Conservation (phyloP, 129 eudicot genomes). For the Kitagawia praeruptora region DNA sequence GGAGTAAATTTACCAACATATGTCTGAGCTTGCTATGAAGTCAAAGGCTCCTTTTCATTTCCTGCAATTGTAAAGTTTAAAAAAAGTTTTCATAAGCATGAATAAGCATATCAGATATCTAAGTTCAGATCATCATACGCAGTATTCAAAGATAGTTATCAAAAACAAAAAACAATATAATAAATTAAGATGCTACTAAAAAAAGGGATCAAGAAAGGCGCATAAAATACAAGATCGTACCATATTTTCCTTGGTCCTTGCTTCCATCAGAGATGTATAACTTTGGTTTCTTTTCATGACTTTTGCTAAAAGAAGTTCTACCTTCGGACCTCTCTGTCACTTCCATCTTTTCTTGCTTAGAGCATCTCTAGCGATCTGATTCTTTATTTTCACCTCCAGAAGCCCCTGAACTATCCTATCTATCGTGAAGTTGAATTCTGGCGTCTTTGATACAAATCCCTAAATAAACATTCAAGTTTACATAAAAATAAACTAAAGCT, state of each 20-base stretch:
- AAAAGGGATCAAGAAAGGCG: neutral
- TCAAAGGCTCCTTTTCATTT: conserved; percentile 31
- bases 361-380: conserved; percentile 28
- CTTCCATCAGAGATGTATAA: conserved; percentile 26
- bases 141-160: neutral
- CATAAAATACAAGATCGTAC: conserved; percentile 19
- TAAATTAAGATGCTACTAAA: neutral
- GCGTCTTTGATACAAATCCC: no score
- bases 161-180: neutral
- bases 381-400: conserved; percentile 24
- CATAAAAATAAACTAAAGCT: no score
- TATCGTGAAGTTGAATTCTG: no score
- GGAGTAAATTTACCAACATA: conserved; percentile 23
- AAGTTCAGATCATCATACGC: neutral
- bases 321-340: conserved; percentile 36
- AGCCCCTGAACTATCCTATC: no score
- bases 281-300: conserved; percentile 49
- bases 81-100: neutral
- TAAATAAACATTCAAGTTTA: no score
- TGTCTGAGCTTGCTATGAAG: conserved; percentile 35
- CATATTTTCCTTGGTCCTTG: conserved; percentile 29
- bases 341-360: conserved; percentile 43
- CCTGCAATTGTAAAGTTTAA: conserved; percentile 19
- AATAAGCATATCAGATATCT: neutral
- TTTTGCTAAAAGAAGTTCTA: conserved; percentile 15